Conservation (phyloP, 2,329 filamentous ascomycete species). For the Beauveria medogensis region DNA sequence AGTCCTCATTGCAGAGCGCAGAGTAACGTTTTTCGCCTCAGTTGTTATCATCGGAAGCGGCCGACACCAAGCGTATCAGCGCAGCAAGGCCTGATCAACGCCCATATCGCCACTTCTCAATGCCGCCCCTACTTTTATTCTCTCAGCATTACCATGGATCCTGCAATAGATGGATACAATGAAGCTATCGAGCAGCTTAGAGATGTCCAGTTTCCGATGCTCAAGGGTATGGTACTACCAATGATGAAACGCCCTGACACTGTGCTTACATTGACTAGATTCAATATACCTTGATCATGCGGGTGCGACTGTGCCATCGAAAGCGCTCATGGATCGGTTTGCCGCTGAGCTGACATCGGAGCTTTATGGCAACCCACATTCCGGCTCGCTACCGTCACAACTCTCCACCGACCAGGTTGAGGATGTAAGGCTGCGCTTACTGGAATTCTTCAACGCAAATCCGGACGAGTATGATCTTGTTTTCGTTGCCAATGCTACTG, state of each 20-base stretch:
- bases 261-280: constrained; percentile 36
- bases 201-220: constrained; percentile 58
- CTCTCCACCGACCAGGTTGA: constrained; percentile 67
- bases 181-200: constrained; percentile 50
- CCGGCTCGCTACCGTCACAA: constrained; percentile 73
- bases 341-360: constrained; percentile 68
- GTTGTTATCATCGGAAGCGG: background rate
- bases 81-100: background rate
- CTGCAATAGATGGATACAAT: constrained; percentile 40
- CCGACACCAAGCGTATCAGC: background rate
- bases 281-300: constrained; percentile 87
- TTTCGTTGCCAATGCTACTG: constrained; percentile 88
- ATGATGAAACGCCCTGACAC: background rate
- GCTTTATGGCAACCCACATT: constrained; percentile 88
- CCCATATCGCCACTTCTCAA: background rate
- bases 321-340: constrained; percentile 73
- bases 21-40: background rate
- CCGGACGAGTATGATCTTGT: constrained; percentile 78
- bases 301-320: constrained; percentile 78
- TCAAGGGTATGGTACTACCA: constrained; percentile 42
- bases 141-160: constrained; percentile 11
- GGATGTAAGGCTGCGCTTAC: constrained; percentile 59
- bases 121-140: background rate
- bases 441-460: constrained; percentile 74
- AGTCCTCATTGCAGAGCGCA: background rate